These are phyloP conservation scores for Cytospora piceae DNA, from an alignment of 2,329 filamentous ascomycete species.

Conservation along the genomic window DNA sequence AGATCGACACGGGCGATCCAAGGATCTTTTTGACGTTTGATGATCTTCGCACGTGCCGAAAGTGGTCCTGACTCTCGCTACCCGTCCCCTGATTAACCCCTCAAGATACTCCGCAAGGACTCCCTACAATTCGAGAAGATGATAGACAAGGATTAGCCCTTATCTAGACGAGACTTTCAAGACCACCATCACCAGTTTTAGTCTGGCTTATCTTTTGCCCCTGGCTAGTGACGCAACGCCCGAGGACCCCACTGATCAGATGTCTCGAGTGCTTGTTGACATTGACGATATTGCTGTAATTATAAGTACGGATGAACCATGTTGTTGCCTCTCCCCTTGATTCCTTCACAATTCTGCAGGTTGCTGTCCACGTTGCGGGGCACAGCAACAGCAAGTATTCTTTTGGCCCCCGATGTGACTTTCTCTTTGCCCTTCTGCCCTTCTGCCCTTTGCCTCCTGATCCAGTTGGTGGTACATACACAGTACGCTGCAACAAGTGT, in stretches of 20 bases:
- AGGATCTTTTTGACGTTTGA: neutral
- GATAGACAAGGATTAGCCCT: neutral
- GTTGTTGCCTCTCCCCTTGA: neutral
- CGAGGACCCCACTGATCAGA: slow-evolving; percentile 21
- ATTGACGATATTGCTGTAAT: no score
- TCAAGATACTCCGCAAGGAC: no score
- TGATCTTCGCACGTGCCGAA: neutral
- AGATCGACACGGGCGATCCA: neutral
- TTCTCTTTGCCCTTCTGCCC: no score
- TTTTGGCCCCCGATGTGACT: slow-evolving; percentile 2
- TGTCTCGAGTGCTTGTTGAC: slow-evolving; percentile 10
- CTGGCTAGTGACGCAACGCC: slow-evolving; percentile 18
- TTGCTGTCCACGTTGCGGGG: neutral
- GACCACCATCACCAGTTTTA: neutral
- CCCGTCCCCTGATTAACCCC: neutral
- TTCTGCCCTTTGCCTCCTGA: neutral
- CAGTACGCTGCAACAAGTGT: neutral
- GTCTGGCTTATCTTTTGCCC: slow-evolving; percentile 9
- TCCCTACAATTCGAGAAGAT: neutral
- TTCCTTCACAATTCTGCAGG: neutral
- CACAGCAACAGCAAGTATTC: neutral
- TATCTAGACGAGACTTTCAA: neutral
- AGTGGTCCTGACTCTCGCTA: neutral
- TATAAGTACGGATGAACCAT: no score
- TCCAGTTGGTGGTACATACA: slow-evolving; percentile 13